Conservation (phyloP, 2,329 filamentous ascomycete genomes). For the Fusarium napiforme region DNA sequence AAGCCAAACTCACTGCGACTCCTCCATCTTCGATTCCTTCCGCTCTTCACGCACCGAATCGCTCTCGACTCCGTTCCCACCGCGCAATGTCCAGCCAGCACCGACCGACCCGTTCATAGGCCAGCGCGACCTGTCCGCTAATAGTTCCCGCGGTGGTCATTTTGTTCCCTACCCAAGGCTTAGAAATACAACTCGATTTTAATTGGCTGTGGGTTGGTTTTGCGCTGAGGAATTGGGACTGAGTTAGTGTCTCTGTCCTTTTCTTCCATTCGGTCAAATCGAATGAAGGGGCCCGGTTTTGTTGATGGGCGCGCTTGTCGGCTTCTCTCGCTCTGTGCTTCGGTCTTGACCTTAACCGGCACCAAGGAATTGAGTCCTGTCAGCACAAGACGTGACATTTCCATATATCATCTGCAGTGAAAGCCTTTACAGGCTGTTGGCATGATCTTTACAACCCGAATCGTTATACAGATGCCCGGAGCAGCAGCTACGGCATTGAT, state of each 20-base stretch:
- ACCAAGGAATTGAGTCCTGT: not conserved
- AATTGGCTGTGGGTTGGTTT: rapidly evolving
- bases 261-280: no score
- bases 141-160: no score
- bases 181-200: not conserved
- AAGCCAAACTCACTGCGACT: not conserved
- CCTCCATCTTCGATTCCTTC: not conserved
- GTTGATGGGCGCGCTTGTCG: no score
- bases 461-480: no score
- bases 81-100: not conserved
- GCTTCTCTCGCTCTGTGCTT: not conserved
- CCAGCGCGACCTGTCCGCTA: rapidly evolving
- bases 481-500: no score
- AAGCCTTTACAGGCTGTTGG: no score
- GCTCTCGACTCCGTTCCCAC: not conserved
- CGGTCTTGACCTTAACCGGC: not conserved
- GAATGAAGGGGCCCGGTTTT: no score
- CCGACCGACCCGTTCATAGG: no score
- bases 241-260: not conserved
- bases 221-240: rapidly evolving
- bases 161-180: no score
- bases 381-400: not conserved
- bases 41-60: not conserved
- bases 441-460: no score
- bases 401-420: not conserved